Evolutionary conservation across 495 filamentous ascomycete genomes (phyloP).

Genomic region (Trichoderma parareesei): DNA sequence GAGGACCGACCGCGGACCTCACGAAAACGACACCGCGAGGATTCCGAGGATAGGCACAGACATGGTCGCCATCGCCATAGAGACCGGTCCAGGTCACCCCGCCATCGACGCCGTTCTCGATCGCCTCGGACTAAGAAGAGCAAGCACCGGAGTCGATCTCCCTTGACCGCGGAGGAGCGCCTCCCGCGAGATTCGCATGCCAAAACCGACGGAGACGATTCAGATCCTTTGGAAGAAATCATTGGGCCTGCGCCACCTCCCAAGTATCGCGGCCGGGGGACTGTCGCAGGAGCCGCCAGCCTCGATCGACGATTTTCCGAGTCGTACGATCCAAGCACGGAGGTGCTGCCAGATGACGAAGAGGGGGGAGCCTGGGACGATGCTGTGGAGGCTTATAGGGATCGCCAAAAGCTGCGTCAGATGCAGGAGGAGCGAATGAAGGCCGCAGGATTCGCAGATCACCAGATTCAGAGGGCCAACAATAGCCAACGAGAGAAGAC

Average conservation of each 20-base stretch:
- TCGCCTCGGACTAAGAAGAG: neutral
- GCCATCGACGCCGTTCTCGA: conserved; percentile 9
- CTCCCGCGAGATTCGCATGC: conserved; percentile 12
- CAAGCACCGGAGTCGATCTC: conserved; percentile 22
- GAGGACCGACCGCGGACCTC: conserved; percentile 19
- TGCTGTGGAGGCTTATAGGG: conserved; percentile 71
- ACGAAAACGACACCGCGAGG: conserved; percentile 24
- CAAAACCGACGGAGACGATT: conserved; percentile 38
- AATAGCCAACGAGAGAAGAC: conserved; percentile 49
- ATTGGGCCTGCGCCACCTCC: conserved; percentile 70
- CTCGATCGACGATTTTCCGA: conserved; percentile 76
- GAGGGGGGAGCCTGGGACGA: conserved; percentile 73
- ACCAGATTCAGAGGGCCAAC: conserved; percentile 72
- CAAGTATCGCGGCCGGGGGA: conserved; percentile 70
- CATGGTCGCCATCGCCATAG: conserved; percentile 13
- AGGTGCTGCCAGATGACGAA: conserved; percentile 53
- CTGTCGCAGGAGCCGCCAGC: conserved; percentile 43
- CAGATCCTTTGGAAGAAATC: conserved; percentile 70
- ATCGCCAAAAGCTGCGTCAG: conserved; percentile 72
- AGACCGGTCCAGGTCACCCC: conserved; percentile 12
- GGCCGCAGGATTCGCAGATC: conserved; percentile 70
- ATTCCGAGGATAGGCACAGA: neutral
- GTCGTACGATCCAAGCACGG: conserved; percentile 67
- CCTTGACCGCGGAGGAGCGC: neutral
- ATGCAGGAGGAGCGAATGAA: conserved; percentile 70